Conservation (phyloP, 345 rosid species). For the Rhodamnia rubescens region DNA sequence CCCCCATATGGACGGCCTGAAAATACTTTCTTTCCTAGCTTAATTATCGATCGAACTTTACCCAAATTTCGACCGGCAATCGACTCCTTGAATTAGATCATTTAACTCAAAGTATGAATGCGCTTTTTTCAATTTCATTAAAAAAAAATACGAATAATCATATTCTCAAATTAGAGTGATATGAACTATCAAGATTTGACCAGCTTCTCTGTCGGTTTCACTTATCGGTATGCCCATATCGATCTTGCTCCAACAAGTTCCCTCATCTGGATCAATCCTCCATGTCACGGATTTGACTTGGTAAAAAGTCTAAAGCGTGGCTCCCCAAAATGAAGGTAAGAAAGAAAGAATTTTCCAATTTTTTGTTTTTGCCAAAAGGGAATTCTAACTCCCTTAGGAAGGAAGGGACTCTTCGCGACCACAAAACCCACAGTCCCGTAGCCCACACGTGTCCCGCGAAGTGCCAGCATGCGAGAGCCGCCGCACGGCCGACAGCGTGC, state of each 20-base stretch:
- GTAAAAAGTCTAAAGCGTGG: background rate
- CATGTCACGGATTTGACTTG: background rate
- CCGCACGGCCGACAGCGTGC: background rate
- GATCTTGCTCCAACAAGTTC: background rate
- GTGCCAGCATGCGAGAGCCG: background rate
- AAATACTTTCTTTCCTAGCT: background rate
- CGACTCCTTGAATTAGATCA: too few relatives aligned
- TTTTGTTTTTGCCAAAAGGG: too few relatives aligned
- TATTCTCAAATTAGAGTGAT: background rate
- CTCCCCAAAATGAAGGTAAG: background rate
- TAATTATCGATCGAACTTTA: background rate
- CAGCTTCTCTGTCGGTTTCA: background rate
- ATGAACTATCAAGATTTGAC: rapidly evolving
- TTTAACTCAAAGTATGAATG: rapidly evolving
- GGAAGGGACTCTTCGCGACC: background rate
- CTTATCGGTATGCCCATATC: background rate
- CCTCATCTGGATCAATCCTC: background rate
- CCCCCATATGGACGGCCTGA: background rate
- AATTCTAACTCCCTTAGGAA: background rate
- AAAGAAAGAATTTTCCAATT: background rate
- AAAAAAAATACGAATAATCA: too few relatives aligned
- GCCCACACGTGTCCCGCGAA: background rate
- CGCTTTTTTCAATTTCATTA: background rate
- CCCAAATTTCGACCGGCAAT: background rate
- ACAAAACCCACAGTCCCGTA: background rate